phyloP scores from a whole-genome alignment of 352 stramenopile genomes.

The Pythium rhizo-oryzae region DNA sequence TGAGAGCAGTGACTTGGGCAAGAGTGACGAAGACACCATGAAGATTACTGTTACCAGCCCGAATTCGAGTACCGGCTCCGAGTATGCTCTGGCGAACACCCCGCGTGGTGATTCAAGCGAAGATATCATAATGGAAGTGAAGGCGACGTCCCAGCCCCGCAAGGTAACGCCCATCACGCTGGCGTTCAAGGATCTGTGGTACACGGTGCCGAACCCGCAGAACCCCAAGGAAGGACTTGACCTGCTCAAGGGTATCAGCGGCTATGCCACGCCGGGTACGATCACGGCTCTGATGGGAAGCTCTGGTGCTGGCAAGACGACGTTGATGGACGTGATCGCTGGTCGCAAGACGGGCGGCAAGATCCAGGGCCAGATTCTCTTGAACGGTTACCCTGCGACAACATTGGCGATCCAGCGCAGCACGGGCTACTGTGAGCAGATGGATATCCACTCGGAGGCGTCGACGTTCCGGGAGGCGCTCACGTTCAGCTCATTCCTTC shows the following conservation, averaged over 20 bases:
- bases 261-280: conserved; percentile 37
- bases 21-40: conserved; percentile 12
- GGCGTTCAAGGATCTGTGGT: conserved; percentile 38
- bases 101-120: conserved; percentile 7
- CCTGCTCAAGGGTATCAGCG: conserved; percentile 39
- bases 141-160: conserved; percentile 12
- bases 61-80: conserved; percentile 20
- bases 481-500: conserved; percentile 56
- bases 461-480: conserved; percentile 30
- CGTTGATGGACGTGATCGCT: conserved; percentile 91
- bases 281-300: conserved; percentile 53
- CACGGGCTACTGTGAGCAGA: conserved; percentile 36
- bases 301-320: conserved; percentile 84
- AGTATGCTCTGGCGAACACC: conserved; percentile 23
- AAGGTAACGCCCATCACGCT: conserved; percentile 28
- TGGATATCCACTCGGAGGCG: conserved; percentile 32
- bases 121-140: conserved; percentile 13
- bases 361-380: conserved; percentile 62
- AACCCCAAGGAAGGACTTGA: conserved; percentile 46
- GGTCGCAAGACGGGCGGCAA: conserved; percentile 84
- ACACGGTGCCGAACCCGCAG: conserved; percentile 33
- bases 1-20: conserved; percentile 26
- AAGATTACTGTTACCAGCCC: no score
- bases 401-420: conserved; percentile 28
- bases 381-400: conserved; percentile 35